These are phyloP conservation scores for Bryoglossum gracile DNA, from an alignment of 495 filamentous ascomycete genomes.

Conservation along the genomic window DNA sequence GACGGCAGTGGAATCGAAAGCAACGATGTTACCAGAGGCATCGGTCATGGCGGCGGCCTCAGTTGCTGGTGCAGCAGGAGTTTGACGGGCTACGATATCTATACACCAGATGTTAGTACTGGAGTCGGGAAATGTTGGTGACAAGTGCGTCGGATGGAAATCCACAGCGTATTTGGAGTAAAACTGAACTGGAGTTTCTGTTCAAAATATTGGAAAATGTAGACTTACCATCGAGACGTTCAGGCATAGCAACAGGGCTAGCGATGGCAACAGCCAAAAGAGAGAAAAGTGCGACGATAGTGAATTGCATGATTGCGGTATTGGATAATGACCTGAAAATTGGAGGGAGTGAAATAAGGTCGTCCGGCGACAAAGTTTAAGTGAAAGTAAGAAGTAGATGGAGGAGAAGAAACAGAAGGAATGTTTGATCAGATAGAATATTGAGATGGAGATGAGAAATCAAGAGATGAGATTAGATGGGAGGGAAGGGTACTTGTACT, in stretches of 20 bases:
- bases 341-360: slow-evolving; percentile 27
- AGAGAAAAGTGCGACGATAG: slow-evolving; percentile 37
- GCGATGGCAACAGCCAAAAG: slow-evolving; percentile 39
- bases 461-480: slow-evolving; percentile 17
- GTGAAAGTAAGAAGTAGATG: slow-evolving; percentile 13
- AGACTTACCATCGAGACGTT: slow-evolving; percentile 28
- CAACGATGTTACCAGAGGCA: slow-evolving; percentile 26
- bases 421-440: slow-evolving; percentile 19
- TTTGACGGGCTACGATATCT: slow-evolving; percentile 11
- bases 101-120: neutral
- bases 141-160: neutral
- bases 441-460: slow-evolving; percentile 15
- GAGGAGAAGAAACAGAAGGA: slow-evolving; percentile 23
- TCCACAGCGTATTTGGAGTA: neutral
- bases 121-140: neutral
- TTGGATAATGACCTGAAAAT: slow-evolving; percentile 12
- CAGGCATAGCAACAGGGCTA: slow-evolving; percentile 24
- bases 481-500: slow-evolving; percentile 27
- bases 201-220: neutral
- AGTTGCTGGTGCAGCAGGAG: slow-evolving; percentile 1
- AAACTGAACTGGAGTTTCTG: neutral
- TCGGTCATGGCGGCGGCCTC: slow-evolving; percentile 24
- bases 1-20: slow-evolving; percentile 25
- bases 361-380: slow-evolving; percentile 39
- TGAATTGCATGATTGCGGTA: slow-evolving; percentile 46